Evolutionary conservation across 345 rosid genomes (phyloP).

Genomic region (Alliaria petiolata): DNA sequence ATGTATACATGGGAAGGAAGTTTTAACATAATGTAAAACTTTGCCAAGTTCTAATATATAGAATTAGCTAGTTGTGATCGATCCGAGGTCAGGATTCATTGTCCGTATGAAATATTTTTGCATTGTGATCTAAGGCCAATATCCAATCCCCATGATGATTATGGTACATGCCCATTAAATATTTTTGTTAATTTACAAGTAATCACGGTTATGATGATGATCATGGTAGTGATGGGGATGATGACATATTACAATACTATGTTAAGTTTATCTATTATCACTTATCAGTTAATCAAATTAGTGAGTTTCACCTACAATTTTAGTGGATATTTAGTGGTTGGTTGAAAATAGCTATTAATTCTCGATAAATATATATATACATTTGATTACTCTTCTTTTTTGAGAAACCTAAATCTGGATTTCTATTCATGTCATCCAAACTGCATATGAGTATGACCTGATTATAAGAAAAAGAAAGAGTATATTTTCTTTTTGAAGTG

Average conservation of each 20-base stretch:
- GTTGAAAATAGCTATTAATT: background rate
- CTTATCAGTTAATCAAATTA: background rate
- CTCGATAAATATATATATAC: too few species aligned
- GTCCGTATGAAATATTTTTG: background rate
- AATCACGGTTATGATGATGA: conserved; percentile 7
- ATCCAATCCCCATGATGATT: conserved; percentile 21
- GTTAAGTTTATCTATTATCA: background rate
- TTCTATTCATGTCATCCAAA: background rate
- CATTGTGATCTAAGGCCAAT: background rate
- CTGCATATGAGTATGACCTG: background rate
- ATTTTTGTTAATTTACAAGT: conserved; percentile 20
- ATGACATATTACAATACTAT: conserved; percentile 4
- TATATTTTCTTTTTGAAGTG: background rate
- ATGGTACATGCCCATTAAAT: conserved; percentile 9
- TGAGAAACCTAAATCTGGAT: background rate
- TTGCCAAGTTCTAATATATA: background rate
- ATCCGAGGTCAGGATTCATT: conserved; percentile 2
- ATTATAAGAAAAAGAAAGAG: background rate
- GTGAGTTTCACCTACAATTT: background rate
- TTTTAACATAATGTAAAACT: background rate
- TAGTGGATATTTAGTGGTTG: background rate
- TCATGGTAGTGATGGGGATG: conserved; percentile 2
- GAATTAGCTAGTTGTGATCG: background rate
- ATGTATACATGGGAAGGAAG: background rate
- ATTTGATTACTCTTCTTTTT: background rate